These are phyloP conservation scores for Cardamine chenopodiifolia DNA, from an alignment of 345 rosid species.

Conservation along the genomic window DNA sequence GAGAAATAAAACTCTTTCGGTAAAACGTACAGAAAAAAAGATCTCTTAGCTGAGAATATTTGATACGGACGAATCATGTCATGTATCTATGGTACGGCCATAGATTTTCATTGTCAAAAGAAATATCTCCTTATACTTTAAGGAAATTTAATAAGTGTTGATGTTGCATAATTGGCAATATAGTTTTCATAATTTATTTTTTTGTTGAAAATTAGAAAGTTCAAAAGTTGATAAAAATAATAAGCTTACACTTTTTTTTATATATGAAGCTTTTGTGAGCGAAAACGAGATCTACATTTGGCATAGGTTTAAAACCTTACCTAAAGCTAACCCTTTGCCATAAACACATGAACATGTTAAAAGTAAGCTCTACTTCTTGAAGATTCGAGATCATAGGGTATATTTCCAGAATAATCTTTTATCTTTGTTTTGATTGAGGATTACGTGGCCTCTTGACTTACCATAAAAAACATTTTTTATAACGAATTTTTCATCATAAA, in stretches of 20 bases:
- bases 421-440: conserved; percentile 4
- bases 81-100: conserved; percentile 14
- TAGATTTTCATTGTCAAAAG: conserved; percentile 1
- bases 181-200: background rate
- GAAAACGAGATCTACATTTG: background rate
- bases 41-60: conserved; percentile 32
- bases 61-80: conserved; percentile 33
- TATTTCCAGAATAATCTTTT: conserved; percentile 31
- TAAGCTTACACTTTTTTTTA: background rate
- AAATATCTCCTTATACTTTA: background rate
- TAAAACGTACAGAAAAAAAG: conserved; percentile 20
- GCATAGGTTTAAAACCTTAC: background rate
- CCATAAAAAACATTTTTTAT: conserved; percentile 5
- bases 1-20: conserved; percentile 18
- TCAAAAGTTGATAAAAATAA: background rate
- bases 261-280: background rate
- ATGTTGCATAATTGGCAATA: background rate
- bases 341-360: background rate
- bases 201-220: background rate
- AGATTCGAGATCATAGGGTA: conserved; percentile 30
- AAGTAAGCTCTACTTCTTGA: conserved; percentile 11
- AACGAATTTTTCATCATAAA: conserved; percentile 5
- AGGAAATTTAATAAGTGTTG: background rate
- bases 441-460: conserved; percentile 22
- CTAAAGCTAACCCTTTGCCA: background rate